A percentile compares a stretch with the other conserved stretches of the same genome.
phyloP scores from a whole-genome alignment of 352 stramenopile species.

The Pythium pectinolyticum region DNA sequence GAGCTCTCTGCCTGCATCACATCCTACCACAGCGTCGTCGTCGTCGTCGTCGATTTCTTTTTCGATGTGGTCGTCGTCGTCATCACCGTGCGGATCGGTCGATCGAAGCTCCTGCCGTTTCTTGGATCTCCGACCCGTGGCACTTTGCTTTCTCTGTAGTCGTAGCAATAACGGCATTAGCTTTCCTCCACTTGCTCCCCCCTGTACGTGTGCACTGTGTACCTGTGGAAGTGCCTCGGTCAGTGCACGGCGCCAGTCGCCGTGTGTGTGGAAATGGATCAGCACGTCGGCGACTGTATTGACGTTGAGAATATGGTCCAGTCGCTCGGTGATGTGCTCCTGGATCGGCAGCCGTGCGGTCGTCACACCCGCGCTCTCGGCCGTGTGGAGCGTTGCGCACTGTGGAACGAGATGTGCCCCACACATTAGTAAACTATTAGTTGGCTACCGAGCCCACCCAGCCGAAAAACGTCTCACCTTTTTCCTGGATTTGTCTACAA shows the following conservation, averaged over 20 bases:
- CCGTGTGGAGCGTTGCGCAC: constrained; percentile 57
- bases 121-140: constrained; percentile 15
- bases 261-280: constrained; percentile 42
- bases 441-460: background rate
- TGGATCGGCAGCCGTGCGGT: constrained; percentile 74
- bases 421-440: too few species aligned
- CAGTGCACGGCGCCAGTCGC: constrained; percentile 55
- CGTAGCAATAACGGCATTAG: background rate
- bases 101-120: constrained; percentile 11
- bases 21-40: too few species aligned
- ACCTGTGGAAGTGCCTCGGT: constrained; percentile 57
- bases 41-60: background rate
- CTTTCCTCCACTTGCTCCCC: background rate
- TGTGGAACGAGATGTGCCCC: too few species aligned
- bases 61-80: background rate
- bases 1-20: too few species aligned
- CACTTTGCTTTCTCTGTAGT: constrained; percentile 22
- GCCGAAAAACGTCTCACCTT: constrained; percentile 33
- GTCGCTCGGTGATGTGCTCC: constrained; percentile 59
- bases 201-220: background rate
- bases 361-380: constrained; percentile 43
- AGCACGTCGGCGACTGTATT: constrained; percentile 78
- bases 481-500: constrained; percentile 77
- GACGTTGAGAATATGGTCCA: constrained; percentile 82
- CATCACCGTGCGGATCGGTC: too few species aligned